Evolutionary conservation across 148 eudicot species (phyloP), one percentile per base, ranked within the genome.

Genomic region (Vaccinium macrocarpon): DNA sequence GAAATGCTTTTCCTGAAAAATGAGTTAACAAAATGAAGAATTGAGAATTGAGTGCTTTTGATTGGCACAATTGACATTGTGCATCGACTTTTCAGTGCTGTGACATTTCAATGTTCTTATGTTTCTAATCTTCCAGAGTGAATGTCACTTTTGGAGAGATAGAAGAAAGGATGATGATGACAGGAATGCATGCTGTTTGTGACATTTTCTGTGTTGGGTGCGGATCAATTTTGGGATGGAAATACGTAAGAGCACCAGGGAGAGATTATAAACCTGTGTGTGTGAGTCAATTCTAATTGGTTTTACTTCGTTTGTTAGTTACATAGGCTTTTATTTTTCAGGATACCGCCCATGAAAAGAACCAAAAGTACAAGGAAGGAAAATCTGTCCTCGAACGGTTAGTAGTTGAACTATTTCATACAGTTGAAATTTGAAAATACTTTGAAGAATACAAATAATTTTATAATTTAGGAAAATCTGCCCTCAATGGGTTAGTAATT

Each of bases 321-420:
- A 89, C 83, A 83, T 84, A 72, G 79, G 74, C 85, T 55, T 71
- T 88, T 77, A 78, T 74, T 91, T 68, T 88, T 86, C 94, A 97
- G 99, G 99, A 97, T 83, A 90, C 89, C 83, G 99, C 99, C 80
- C 94, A 92, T 89, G 95, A 93, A 73, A 93, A 91, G 93, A 85
- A 61, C 86, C 94, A 97, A 79, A 97, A 97, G 94, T 97, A 97
- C 93, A 97, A 97, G 89, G 98, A 95, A 90, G 99, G 99, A 53
- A 78, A 78, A 78, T 78, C 62, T 78, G 81, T 78, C 46, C 62
- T 78, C 5, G 81, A 78, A 48, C 62, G 81, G 81, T 78, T 27
- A 78, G 81, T 78, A 14, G 81, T 52, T 78, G 13, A 68, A 78
- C 73, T 68, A 68, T 68, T 11, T 27, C 18, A 68, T 27, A 68